Percentiles rank a stretch among this genome's conserved stretches.
phyloP scores from a whole-genome alignment of 805 yeast genomes.

The Brettanomyces nanus region DNA sequence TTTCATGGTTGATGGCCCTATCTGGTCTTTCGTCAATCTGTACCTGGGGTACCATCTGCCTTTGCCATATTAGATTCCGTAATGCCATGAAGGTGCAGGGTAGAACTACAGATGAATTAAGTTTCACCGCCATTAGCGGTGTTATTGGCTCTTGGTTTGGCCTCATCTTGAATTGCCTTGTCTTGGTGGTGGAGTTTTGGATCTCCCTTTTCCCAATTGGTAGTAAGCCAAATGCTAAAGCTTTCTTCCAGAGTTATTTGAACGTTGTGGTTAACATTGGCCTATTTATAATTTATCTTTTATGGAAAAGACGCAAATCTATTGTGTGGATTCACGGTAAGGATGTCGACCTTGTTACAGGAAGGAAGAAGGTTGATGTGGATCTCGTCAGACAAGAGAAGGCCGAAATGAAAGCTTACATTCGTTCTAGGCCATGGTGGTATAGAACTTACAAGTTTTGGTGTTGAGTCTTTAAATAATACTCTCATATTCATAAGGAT shows the following conservation, averaged over 20 bases:
- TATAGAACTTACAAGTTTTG: constrained; percentile 41
- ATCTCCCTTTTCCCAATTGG: constrained; percentile 62
- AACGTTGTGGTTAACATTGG: constrained; percentile 51
- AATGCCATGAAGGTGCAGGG: constrained; percentile 54
- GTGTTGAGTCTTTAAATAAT: constrained; percentile 35
- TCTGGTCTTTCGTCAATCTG: constrained; percentile 65
- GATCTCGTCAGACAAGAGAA: constrained; percentile 42
- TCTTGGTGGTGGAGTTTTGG: constrained; percentile 69
- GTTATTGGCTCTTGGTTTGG: constrained; percentile 57
- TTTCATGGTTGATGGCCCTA: constrained; percentile 62
- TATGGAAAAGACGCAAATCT: constrained; percentile 35
- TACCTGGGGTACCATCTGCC: constrained; percentile 63
- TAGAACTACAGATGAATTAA: constrained; percentile 51
- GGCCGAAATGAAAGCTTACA: constrained; percentile 37
- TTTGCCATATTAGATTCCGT: constrained; percentile 59
- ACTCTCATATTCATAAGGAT: too few species aligned
- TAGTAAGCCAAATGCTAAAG: constrained; percentile 34
- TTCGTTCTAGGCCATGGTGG: constrained; percentile 34
- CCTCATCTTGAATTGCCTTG: constrained; percentile 40
- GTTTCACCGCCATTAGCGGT: constrained; percentile 58
- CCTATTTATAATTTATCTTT: constrained; percentile 28
- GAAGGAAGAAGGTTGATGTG: constrained; percentile 46
- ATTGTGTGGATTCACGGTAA: constrained; percentile 31
- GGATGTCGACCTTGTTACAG: constrained; percentile 49
- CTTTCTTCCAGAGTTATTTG: constrained; percentile 55